Evolutionary conservation across 176 grass and related monocot genomes (phyloP), one percentile per base, ranked within the genome.

Genomic region (Rhynchospora tenuis): DNA sequence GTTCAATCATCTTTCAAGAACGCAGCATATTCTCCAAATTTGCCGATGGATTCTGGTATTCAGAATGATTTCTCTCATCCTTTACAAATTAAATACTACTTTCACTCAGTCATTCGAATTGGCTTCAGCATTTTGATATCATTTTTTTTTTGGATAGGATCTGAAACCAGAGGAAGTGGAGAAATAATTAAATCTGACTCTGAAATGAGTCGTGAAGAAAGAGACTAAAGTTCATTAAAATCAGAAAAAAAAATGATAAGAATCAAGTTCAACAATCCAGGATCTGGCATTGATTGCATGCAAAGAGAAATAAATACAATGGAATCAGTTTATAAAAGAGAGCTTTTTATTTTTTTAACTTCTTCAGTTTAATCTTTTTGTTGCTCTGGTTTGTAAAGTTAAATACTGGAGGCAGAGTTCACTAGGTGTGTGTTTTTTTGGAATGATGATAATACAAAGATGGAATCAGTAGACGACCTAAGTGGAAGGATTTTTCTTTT

Each of bases 1-100:
- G 43, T 73, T 23, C 69, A 73, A 48, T 73, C 69, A 14, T 73
- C 69, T 12, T 73, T 73, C 17, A 73, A 73, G 19, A 48, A 73
- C 19, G 22, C 2, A 23, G 19, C n/a, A 73, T 23, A 47, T 73
- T 48, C 19, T n/a, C 69, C 69, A 12, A 48, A 73, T 10, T 73
- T 73, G 42, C 69, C 43, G 9, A 20, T 12, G 23, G 69, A 48
- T 47, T 73, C 69, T 13, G 69, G 69, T 73, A 70, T 70, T 29
- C 16, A 73, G 9, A 17, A 73, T 7, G 2, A 22, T 22, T 47
- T 23, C 69, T 48, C 43, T 73, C 43, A 13, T 24, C 56, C 23
- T 48, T 17, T 16, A 17, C 24, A 47, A 73, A 72, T 45, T 63
- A 4, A 27, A 4, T 63, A 27, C 10, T 26, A 26, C 26, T 63